These are phyloP conservation scores for Sanghuangporus baumii DNA, from an alignment of 1,284 basidiomycete species.

Conservation along the genomic window DNA sequence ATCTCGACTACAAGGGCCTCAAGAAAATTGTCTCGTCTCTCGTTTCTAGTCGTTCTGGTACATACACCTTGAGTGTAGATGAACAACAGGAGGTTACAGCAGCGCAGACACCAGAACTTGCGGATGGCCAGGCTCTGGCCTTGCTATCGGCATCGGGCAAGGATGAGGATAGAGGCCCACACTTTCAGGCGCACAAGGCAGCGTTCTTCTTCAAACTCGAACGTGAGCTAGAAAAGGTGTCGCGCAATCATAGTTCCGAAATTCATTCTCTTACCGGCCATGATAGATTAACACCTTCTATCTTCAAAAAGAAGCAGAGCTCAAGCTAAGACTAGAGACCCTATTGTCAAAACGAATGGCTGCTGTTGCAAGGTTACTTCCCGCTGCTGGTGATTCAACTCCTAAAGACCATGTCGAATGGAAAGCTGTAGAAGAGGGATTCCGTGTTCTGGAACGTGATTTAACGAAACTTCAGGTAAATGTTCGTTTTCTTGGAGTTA, in stretches of 20 bases:
- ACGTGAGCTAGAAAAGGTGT: slow-evolving; percentile 94
- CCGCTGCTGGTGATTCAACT: slow-evolving; percentile 52
- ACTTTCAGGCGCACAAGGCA: slow-evolving; percentile 91
- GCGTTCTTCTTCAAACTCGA: slow-evolving; percentile 99
- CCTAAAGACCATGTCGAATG: slow-evolving; percentile 79
- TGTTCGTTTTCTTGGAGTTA: slow-evolving; percentile 3
- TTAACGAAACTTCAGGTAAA: slow-evolving; percentile 90
- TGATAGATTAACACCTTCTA: slow-evolving; percentile 97
- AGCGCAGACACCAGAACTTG: neutral
- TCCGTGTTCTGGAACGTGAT: slow-evolving; percentile 91
- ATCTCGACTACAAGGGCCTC: slow-evolving; percentile 97
- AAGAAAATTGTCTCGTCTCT: slow-evolving; percentile 99
- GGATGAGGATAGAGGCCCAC: slow-evolving; percentile 64
- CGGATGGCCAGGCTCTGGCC: slow-evolving; percentile 22
- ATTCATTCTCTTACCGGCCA: neutral
- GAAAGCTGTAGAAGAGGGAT: slow-evolving; percentile 94
- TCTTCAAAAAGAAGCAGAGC: slow-evolving; percentile 94
- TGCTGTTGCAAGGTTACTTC: slow-evolving; percentile 65
- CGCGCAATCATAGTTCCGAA: neutral
- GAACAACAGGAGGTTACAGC: slow-evolving; percentile 51
- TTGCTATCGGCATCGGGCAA: slow-evolving; percentile 54
- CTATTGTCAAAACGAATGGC: slow-evolving; percentile 91
- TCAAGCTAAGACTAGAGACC: slow-evolving; percentile 88
- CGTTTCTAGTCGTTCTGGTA: slow-evolving; percentile 76
- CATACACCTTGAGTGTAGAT: slow-evolving; percentile 81